phyloP scores from a whole-genome alignment of 2,329 filamentous ascomycete genomes.

The Clonostachys rhizophaga region DNA sequence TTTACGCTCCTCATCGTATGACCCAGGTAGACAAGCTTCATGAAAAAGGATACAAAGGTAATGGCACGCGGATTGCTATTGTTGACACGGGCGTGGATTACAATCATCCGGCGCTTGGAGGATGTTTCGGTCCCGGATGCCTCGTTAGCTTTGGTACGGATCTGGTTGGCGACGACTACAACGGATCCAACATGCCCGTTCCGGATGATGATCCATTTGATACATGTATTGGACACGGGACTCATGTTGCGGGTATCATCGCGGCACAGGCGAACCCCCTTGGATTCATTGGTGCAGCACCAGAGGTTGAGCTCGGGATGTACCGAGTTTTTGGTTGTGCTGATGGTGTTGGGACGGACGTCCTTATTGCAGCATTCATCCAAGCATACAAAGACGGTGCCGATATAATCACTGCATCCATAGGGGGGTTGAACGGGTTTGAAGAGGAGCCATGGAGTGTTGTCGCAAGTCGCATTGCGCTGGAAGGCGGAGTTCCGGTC shows the following conservation, averaged over 20 bases:
- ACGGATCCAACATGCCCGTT: slow-evolving; percentile 26
- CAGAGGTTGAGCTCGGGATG: slow-evolving; percentile 48
- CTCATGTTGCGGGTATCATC: slow-evolving; percentile 24
- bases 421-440: slow-evolving; percentile 47
- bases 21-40: slow-evolving; percentile 42
- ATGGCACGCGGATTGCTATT: slow-evolving; percentile 38
- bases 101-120: slow-evolving; percentile 51
- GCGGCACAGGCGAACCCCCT: slow-evolving; percentile 49
- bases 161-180: slow-evolving; percentile 48
- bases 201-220: slow-evolving; percentile 45
- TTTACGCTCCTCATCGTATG: slow-evolving; percentile 27
- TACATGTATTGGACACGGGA: slow-evolving; percentile 35
- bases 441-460: slow-evolving; percentile 44
- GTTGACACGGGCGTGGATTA: slow-evolving; percentile 49
- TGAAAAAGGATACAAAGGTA: slow-evolving; percentile 31
- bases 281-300: slow-evolving; percentile 54
- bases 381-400: slow-evolving; percentile 56
- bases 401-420: slow-evolving; percentile 51
- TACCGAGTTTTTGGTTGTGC: slow-evolving; percentile 55
- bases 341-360: slow-evolving; percentile 47
- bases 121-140: slow-evolving; percentile 50
- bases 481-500: slow-evolving; percentile 46
- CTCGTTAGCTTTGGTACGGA: slow-evolving; percentile 47
- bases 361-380: slow-evolving; percentile 55
- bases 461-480: slow-evolving; percentile 44